A percentile compares a stretch with the other conserved stretches of the same genome.
These are phyloP conservation scores for Ehretia macrophylla DNA, from an alignment of 257 asterid species.

Conservation along the genomic window DNA sequence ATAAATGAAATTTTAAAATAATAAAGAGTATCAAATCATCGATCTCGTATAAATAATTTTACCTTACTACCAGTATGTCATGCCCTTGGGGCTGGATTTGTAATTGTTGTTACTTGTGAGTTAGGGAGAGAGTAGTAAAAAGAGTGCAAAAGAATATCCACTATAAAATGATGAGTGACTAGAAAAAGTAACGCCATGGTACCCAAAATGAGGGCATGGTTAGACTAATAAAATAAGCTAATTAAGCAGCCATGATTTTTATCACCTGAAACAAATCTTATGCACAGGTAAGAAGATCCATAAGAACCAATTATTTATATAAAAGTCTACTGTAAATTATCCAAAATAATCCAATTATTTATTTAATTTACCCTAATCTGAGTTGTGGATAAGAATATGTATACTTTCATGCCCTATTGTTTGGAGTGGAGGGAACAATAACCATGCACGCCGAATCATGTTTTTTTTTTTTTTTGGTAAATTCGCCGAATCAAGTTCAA, in stretches of 20 bases:
- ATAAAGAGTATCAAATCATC: too few species aligned
- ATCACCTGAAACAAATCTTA: conserved; percentile 57
- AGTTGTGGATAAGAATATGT: conserved; percentile 33
- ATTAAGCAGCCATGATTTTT: conserved; percentile 37
- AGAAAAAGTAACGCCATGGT: neutral
- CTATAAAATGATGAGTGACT: conserved; percentile 6
- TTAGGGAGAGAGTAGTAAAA: too few species aligned
- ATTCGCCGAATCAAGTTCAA: too few species aligned
- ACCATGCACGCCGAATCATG: conserved; percentile 37
- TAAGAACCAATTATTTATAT: conserved; percentile 25
- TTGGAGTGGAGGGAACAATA: conserved; percentile 78
- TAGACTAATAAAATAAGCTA: conserved; percentile 31
- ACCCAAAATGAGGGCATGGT: conserved; percentile 3
- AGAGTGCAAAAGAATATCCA: too few species aligned
- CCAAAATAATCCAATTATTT: neutral
- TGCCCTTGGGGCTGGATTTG: too few species aligned
- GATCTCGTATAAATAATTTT: too few species aligned
- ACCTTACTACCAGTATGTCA: too few species aligned
- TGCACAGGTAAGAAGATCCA: conserved; percentile 58
- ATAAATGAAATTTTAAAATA: too few species aligned
- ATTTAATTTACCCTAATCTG: too few species aligned
- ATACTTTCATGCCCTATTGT: conserved; percentile 51
- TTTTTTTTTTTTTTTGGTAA: too few species aligned
- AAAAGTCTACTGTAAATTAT: conserved; percentile 19
- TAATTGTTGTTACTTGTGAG: too few species aligned